These are phyloP conservation scores for Xylariaceae sp. DNA, from an alignment of 2,329 filamentous ascomycete species.

Conservation along the genomic window DNA sequence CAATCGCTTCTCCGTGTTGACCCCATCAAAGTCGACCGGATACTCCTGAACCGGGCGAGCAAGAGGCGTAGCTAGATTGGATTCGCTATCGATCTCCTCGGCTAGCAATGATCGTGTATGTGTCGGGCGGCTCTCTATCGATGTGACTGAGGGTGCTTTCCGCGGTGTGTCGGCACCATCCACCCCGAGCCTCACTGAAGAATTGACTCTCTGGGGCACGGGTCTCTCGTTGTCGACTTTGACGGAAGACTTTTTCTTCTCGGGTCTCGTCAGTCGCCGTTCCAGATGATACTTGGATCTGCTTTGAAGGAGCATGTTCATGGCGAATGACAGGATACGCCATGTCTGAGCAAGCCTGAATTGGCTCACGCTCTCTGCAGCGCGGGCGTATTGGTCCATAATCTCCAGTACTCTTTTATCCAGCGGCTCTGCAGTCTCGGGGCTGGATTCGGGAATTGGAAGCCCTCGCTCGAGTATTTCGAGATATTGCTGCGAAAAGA, in stretches of 20 bases:
- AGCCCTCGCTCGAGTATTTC: constrained; percentile 50
- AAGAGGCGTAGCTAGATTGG: constrained; percentile 59
- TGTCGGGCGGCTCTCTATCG: constrained; percentile 32
- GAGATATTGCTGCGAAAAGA: constrained; percentile 56
- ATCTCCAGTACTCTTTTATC: constrained; percentile 48
- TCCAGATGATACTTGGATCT: constrained; percentile 59
- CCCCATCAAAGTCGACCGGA: constrained; percentile 25
- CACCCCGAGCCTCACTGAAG: constrained; percentile 17
- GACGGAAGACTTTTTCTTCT: constrained; percentile 13
- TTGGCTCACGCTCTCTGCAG: constrained; percentile 55
- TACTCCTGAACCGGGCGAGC: constrained; percentile 49
- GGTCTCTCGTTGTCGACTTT: constrained; percentile 16
- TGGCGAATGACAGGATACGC: constrained; percentile 58
- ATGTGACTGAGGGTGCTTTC: constrained; percentile 30
- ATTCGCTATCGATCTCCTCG: constrained; percentile 61
- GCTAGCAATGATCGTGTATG: constrained; percentile 47
- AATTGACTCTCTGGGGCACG: constrained; percentile 13
- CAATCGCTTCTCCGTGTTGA: constrained; percentile 39
- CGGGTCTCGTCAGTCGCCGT: constrained; percentile 39
- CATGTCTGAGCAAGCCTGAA: constrained; percentile 64
- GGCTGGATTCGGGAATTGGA: constrained; percentile 38
- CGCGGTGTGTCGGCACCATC: constrained; percentile 25
- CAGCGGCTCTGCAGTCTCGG: constrained; percentile 37
- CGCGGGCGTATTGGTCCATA: constrained; percentile 55
- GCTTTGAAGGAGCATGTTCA: constrained; percentile 51